Conservation (phyloP, 1,284 basidiomycete species). For the Grifola frondosa region DNA sequence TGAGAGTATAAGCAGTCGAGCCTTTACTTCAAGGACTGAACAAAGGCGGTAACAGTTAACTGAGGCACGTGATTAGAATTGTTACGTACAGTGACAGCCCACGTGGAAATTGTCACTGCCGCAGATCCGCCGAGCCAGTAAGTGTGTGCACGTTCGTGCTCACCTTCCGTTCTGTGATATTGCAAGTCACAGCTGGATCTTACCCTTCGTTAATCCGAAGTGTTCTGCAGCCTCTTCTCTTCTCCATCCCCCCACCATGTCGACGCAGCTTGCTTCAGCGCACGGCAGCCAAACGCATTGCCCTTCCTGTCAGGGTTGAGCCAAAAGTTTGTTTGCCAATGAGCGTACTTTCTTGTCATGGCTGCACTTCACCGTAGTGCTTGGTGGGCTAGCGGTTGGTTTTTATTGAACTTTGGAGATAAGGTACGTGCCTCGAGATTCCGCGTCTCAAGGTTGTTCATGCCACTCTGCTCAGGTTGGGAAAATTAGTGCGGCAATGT, state of each 20-base stretch:
- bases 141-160: constrained; percentile 35
- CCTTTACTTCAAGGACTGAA: no score
- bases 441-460: constrained; percentile 19
- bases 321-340: constrained; percentile 95
- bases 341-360: constrained; percentile 95
- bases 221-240: constrained; percentile 9
- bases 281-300: constrained; percentile 93
- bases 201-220: constrained; percentile 8
- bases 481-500: constrained; percentile 90
- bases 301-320: constrained; percentile 91
- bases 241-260: constrained; percentile 58
- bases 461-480: constrained; percentile 59
- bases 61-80: no score
- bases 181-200: constrained; percentile 17
- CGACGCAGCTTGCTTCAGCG: constrained; percentile 97
- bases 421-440: no score
- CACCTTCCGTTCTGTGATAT: constrained; percentile 21
- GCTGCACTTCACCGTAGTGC: constrained; percentile 94
- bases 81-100: no score
- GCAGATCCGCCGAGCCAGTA: constrained; percentile 17
- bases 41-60: no score
- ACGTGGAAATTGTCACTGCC: constrained; percentile 1
- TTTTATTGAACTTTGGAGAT: constrained; percentile 95
- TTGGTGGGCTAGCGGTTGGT: constrained; percentile 94
- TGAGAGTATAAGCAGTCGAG: background rate